A percentile compares a stretch with the other conserved stretches of the same genome.
Evolutionary conservation across 2,329 filamentous ascomycete genomes (phyloP).

Genomic region (Diaporthe ampelina): DNA sequence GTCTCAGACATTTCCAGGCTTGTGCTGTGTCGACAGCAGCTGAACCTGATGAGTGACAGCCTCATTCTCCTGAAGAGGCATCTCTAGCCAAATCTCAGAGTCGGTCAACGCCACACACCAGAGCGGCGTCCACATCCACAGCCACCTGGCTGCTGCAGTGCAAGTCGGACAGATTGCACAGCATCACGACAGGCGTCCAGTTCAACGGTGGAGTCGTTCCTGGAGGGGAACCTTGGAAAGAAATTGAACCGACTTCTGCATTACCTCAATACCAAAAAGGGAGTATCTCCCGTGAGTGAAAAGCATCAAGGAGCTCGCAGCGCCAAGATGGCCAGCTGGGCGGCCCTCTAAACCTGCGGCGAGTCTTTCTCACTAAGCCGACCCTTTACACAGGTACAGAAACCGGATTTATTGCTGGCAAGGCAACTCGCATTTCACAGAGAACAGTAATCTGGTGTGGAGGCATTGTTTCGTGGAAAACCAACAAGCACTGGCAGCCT

Average conservation of each 20-base stretch:
- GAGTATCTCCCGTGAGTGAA: no score
- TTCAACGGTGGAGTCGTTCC: not conserved
- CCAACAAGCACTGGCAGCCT: not conserved
- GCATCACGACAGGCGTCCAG: not conserved
- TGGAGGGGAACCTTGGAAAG: not conserved
- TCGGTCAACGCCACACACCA: not conserved
- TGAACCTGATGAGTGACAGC: not conserved
- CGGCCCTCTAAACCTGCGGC: not conserved
- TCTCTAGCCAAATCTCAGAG: not conserved
- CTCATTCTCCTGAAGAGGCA: not conserved
- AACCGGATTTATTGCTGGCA: not conserved
- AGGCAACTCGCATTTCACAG: not conserved
- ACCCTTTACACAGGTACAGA: not conserved
- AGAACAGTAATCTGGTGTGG: no score
- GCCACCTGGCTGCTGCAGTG: conserved; percentile 13
- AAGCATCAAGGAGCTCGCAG: not conserved
- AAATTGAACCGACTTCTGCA: not conserved
- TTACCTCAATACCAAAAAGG: not conserved
- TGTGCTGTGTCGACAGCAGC: not conserved
- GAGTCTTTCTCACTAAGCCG: not conserved
- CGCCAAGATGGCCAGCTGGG: not conserved
- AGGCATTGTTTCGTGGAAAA: not conserved
- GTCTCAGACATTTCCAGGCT: not conserved
- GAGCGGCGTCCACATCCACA: not conserved
- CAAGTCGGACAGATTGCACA: not conserved